Percentiles rank a stretch among this genome's conserved stretches.
phyloP scores from a whole-genome alignment of 148 eudicot species.

The Amaranthus cruentus region DNA sequence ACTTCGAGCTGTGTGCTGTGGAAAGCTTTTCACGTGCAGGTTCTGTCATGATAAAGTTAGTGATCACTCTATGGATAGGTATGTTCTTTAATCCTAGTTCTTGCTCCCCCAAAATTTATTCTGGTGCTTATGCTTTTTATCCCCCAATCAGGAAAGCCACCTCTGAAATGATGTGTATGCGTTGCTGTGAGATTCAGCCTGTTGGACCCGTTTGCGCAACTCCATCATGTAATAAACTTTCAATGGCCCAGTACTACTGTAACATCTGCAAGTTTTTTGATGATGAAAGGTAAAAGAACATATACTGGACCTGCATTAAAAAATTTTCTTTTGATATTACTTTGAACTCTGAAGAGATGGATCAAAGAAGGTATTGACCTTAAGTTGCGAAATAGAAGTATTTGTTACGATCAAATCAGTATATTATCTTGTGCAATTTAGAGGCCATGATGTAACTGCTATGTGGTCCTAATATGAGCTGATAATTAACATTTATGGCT shows the following conservation, averaged over 20 bases:
- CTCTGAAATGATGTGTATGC: constrained; percentile 96
- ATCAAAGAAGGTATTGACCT: no score
- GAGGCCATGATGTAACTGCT: no score
- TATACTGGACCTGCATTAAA: constrained; percentile 1
- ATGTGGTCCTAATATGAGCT: no score
- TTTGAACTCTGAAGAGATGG: not conserved
- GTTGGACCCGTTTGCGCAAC: constrained; percentile 76
- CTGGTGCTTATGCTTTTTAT: constrained; percentile 6
- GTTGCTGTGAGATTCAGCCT: constrained; percentile 75
- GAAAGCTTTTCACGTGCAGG: constrained; percentile 75
- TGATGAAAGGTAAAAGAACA: constrained; percentile 63
- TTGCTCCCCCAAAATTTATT: constrained; percentile 4
- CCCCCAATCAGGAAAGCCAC: constrained; percentile 68
- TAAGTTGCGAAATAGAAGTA: no score
- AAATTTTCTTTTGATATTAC: not conserved
- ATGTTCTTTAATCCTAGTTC: constrained; percentile 11
- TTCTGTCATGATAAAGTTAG: constrained; percentile 98
- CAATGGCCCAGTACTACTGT: constrained; percentile 85
- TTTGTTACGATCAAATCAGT: no score
- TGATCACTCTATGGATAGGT: constrained; percentile 98
- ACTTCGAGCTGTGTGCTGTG: constrained; percentile 94
- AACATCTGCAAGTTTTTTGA: constrained; percentile 91
- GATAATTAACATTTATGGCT: no score
- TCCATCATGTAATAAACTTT: constrained; percentile 71
- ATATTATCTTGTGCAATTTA: no score